Evolutionary conservation across 352 stramenopile species (phyloP).

Genomic region (Elongisporangium anandrum): DNA sequence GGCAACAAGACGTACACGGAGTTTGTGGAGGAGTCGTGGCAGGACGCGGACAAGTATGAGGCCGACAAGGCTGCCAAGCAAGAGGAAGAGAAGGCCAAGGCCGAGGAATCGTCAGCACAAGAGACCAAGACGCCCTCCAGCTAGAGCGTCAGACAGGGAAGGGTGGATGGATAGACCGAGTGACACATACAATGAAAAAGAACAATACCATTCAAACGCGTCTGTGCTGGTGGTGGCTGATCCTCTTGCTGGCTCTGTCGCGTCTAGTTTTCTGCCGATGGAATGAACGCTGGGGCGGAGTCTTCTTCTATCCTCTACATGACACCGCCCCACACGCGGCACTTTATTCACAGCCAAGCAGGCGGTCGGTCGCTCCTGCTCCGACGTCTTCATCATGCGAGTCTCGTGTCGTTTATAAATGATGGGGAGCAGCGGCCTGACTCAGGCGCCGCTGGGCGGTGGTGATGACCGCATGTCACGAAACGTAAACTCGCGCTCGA

Average conservation of each 20-base stretch:
- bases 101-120: not conserved
- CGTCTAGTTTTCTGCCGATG: not conserved
- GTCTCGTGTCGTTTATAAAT: not conserved
- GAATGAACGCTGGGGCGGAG: not conserved
- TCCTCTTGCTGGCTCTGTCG: not conserved
- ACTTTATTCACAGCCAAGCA: not conserved
- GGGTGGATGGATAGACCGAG: not conserved
- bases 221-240: not conserved
- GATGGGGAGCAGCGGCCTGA: not conserved
- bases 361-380: no score
- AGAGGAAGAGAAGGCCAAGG: conserved; percentile 7
- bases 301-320: not conserved
- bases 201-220: not conserved
- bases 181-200: not conserved
- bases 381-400: not conserved
- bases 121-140: not conserved
- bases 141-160: not conserved
- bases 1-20: conserved; percentile 96
- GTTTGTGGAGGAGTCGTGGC: conserved; percentile 90
- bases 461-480: conserved; percentile 18
- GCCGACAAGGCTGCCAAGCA: conserved; percentile 51
- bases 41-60: conserved; percentile 79
- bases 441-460: not conserved
- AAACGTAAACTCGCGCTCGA: conserved; percentile 74
- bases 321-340: not conserved